Evolutionary conservation across 352 stramenopile species (phyloP), one percentile per base, ranked within the genome.

Genomic region (Blastocystis sp.): DNA sequence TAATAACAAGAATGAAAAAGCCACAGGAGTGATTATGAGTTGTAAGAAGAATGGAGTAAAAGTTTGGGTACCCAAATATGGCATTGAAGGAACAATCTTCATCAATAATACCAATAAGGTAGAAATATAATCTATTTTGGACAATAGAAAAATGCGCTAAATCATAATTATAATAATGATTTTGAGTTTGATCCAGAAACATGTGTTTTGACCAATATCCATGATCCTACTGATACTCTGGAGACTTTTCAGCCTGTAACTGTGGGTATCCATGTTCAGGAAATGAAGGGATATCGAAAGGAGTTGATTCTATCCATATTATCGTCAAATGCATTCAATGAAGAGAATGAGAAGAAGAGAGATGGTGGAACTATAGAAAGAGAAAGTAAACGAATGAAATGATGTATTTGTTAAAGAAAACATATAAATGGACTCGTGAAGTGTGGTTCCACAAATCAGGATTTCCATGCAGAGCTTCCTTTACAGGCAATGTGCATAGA

Each of bases 61-160:
- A 22, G 96, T 99, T 15, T 93, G 99, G 87, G 92, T 99, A 70
- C 97, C 96, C n/a, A 92, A 96, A 54, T 99, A 98, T 91, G 97
- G 97, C 30, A 98, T 99, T 80, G 97, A 99, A 93, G 97, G 96
- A 53, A 95, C 95, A 90, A 95, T 98, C 35, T 94, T 95, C 60
- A 60, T 98, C 24, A 93, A 93, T 9, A 91, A 95, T 24, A 94
- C 94, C 89, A 92, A 94, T 7, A 92, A 92, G 53, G 92, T 94
- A 70, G 89, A 92, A 51, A 91, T 59, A 42, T 30, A 30, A 13
- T 48, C 60, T 22, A 53, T 60, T 35, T 90, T 33, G 27, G 81
- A 30, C 7, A 54, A 17, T 80, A 90, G 37, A 70, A 91, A 54
- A 91, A 89, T 54, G 24, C n/a, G 19, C 40, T 89, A 13, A 82